These are phyloP conservation scores for Xerocomus spinulosus DNA, from an alignment of 768 basidiomycete genomes.

Conservation along the genomic window DNA sequence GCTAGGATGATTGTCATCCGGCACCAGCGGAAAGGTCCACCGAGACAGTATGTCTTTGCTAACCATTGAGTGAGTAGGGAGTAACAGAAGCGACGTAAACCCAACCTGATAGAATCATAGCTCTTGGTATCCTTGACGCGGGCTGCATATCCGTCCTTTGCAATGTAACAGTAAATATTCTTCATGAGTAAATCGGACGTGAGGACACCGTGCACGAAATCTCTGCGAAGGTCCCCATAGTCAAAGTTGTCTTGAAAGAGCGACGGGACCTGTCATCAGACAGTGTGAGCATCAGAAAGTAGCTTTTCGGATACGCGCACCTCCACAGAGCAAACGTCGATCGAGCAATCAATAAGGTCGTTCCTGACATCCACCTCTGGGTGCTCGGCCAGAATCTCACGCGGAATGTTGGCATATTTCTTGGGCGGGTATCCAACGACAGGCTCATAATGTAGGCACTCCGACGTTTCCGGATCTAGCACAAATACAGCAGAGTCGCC, in stretches of 20 bases:
- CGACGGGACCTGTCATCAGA: conserved; percentile 71
- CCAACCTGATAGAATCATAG: conserved; percentile 83
- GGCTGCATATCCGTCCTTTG: conserved; percentile 86
- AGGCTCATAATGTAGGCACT: conserved; percentile 84
- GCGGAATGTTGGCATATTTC: conserved; percentile 61
- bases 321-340: conserved; percentile 93
- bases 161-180: conserved; percentile 87
- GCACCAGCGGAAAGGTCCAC: conserved; percentile 94
- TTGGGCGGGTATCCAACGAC: conserved; percentile 66
- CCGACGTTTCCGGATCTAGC: conserved; percentile 66
- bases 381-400: conserved; percentile 66
- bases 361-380: conserved; percentile 83
- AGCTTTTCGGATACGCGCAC: conserved; percentile 36
- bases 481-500: conserved; percentile 78
- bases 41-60: conserved; percentile 92
- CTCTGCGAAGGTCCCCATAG: conserved; percentile 84
- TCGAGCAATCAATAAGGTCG: conserved; percentile 83
- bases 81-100: not conserved
- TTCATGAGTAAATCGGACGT: conserved; percentile 94
- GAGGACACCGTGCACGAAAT: conserved; percentile 92
- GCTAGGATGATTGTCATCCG: conserved; percentile 87
- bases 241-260: conserved; percentile 99
- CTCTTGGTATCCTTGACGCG: conserved; percentile 90
- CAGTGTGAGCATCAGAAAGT: not conserved
- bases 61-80: conserved; percentile 4